Conservation (phyloP, 805 yeast species). For the Yarrowia sp. region DNA sequence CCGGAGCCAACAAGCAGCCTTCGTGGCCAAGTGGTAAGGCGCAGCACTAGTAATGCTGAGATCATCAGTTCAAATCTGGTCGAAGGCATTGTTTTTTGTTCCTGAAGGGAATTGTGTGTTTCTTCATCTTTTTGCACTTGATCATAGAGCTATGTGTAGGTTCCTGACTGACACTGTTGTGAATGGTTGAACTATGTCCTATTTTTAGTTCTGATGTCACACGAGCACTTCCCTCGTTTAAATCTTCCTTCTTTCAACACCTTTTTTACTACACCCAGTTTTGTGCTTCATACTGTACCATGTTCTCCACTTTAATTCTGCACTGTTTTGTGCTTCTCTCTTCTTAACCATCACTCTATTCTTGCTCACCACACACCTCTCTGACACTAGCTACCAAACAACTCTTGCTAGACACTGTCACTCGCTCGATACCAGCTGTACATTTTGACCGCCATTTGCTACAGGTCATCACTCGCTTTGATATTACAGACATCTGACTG, state of each 20-base stretch:
- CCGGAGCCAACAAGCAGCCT: background rate
- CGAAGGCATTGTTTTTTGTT: conserved; percentile 11
- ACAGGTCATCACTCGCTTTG: no score
- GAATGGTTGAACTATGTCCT: no score
- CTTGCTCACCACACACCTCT: conserved; percentile 2
- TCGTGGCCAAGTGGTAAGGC: conserved; percentile 34
- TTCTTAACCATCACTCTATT: conserved; percentile 12
- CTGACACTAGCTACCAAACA: background rate
- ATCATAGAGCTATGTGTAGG: no score
- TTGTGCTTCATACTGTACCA: no score
- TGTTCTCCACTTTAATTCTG: background rate
- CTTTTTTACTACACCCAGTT: no score
- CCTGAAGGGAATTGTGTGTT: background rate
- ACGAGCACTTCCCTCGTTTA: no score
- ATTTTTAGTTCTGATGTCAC: no score
- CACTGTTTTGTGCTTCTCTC: background rate
- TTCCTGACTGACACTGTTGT: no score
- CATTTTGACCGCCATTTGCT: background rate
- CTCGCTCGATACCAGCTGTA: conserved; percentile 7
- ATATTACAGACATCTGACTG: background rate
- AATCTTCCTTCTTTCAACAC: no score
- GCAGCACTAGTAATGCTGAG: conserved; percentile 31
- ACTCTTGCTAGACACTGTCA: background rate
- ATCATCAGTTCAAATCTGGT: conserved; percentile 33
- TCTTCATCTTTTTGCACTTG: background rate